Percentiles rank a stretch among this genome's conserved stretches.
These are phyloP conservation scores for Ophiostoma populinum DNA, from an alignment of 2,329 filamentous ascomycete genomes.

Conservation along the genomic window DNA sequence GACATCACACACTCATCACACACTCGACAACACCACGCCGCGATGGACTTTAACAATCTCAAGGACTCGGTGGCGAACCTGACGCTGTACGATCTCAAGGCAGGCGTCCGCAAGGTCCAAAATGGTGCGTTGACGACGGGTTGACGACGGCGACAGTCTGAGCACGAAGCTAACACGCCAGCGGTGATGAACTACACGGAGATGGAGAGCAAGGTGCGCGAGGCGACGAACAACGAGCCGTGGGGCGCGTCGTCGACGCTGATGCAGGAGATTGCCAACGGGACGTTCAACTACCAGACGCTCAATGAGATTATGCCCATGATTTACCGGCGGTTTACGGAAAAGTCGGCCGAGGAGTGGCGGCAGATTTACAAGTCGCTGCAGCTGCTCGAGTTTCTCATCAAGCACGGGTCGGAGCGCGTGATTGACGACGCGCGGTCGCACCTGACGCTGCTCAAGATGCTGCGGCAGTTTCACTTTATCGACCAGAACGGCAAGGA, in stretches of 20 bases:
- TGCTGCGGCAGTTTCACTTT: slow-evolving; percentile 96
- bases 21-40: slow-evolving; percentile 2
- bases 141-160: background rate
- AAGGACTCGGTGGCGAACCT: slow-evolving; percentile 82
- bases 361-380: slow-evolving; percentile 97
- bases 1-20: too few relatives aligned
- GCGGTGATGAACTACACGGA: slow-evolving; percentile 98
- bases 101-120: slow-evolving; percentile 83
- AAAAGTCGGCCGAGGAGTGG: slow-evolving; percentile 97
- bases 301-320: slow-evolving; percentile 99
- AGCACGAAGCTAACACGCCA: slow-evolving; percentile 19
- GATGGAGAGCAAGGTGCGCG: slow-evolving; percentile 50
- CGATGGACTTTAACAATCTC: slow-evolving; percentile 72
- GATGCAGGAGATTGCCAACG: slow-evolving; percentile 98
- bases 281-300: slow-evolving; percentile 92
- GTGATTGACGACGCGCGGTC: slow-evolving; percentile 95
- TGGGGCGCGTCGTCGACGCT: slow-evolving; percentile 73
- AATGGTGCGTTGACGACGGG: slow-evolving; percentile 52
- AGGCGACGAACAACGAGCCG: slow-evolving; percentile 97
- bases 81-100: slow-evolving; percentile 89
- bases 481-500: slow-evolving; percentile 96
- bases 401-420: slow-evolving; percentile 95
- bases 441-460: slow-evolving; percentile 88
- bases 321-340: slow-evolving; percentile 98
- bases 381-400: slow-evolving; percentile 82